Conservation (phyloP, 2,329 filamentous ascomycete genomes). For the Fusarium sp. region DNA sequence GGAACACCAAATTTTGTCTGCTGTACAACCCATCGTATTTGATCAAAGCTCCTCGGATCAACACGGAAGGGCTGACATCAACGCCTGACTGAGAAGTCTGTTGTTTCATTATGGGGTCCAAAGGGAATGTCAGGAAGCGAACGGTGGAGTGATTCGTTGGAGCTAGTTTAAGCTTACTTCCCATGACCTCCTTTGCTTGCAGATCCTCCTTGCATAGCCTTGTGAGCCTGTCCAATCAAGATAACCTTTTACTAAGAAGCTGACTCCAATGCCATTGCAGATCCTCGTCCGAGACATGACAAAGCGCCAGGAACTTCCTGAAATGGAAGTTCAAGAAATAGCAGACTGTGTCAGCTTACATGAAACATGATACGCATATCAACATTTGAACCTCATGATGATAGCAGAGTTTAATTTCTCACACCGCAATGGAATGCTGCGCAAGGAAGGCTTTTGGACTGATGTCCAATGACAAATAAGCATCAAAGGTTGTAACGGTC, state of each 20-base stretch:
- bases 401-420: neutral
- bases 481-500: rapidly evolving
- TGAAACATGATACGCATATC: neutral
- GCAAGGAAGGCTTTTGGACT: neutral
- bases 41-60: neutral
- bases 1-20: too few relatives aligned
- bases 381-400: neutral
- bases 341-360: neutral
- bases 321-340: neutral
- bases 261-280: neutral
- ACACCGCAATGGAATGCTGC: neutral
- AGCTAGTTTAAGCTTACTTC: neutral
- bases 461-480: neutral
- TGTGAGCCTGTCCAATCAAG: neutral
- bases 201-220: neutral
- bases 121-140: neutral
- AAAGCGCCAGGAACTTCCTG: neutral
- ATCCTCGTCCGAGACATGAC: neutral
- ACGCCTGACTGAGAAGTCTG: too few relatives aligned
- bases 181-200: neutral
- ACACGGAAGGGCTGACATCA: neutral
- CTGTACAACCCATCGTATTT: too few relatives aligned
- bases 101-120: too few relatives aligned
- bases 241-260: neutral
- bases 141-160: rapidly evolving